Conservation (phyloP, 179 eudicot species). For the Beta lomatogona region DNA sequence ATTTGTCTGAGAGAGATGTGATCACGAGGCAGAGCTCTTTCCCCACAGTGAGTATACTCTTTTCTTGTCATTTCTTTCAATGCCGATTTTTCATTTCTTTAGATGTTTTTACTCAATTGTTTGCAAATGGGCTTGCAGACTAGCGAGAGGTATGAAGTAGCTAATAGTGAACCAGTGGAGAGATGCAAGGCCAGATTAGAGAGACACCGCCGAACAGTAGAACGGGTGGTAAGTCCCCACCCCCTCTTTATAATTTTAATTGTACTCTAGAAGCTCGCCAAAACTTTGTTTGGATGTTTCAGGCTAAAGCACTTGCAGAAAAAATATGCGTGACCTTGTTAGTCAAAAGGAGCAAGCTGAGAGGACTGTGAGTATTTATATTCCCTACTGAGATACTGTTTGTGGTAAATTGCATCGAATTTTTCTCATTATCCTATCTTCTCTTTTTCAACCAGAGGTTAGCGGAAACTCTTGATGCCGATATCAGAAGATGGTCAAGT, state of each 20-base stretch:
- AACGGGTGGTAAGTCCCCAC: conserved; percentile 74
- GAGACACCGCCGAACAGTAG: conserved; percentile 89
- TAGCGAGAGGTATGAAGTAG: conserved; percentile 48
- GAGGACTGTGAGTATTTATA: conserved; percentile 63
- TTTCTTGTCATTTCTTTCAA: neutral
- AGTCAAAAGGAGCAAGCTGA: conserved; percentile 95
- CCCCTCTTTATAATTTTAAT: conserved; percentile 16
- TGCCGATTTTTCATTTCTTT: neutral
- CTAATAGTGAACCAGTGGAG: conserved; percentile 66
- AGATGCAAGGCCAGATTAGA: conserved; percentile 84
- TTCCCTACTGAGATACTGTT: neutral
- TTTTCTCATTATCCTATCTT: conserved; percentile 9
- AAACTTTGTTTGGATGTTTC: conserved; percentile 28
- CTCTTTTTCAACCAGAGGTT: conserved; percentile 57
- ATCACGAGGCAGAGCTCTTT: conserved; percentile 47
- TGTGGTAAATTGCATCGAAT: neutral
- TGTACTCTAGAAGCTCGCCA: neutral
- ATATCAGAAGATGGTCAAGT: conserved; percentile 91
- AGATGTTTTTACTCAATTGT: conserved; percentile 8
- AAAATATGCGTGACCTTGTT: conserved; percentile 81
- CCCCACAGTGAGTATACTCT: conserved; percentile 43
- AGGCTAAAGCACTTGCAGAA: conserved; percentile 99
- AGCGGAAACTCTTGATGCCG: conserved; percentile 92
- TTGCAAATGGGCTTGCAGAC: conserved; percentile 32
- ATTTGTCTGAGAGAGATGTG: conserved; percentile 40